Percentiles rank a stretch among this genome's conserved stretches.
Evolutionary conservation across 768 basidiomycete genomes (phyloP).

Genomic region (Mycena floridula): DNA sequence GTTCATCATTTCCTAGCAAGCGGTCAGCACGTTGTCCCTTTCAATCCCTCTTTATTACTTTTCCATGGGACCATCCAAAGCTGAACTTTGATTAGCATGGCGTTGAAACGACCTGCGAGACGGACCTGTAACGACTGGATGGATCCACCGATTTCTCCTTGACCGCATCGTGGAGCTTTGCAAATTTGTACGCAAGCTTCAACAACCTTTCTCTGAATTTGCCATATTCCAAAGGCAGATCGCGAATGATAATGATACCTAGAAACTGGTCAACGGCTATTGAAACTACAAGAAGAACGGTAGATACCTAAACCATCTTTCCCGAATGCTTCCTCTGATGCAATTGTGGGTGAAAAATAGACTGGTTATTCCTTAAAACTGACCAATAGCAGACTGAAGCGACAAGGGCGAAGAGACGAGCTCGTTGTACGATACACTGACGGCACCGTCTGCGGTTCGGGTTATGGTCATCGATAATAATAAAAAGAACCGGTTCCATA

Average conservation of each 20-base stretch:
- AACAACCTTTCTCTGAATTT: conserved; percentile 66
- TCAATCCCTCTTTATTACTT: conserved; percentile 35
- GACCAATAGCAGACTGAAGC: conserved; percentile 59
- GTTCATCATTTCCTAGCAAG: conserved; percentile 85
- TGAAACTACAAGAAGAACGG: no score
- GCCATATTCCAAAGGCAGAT: conserved; percentile 66
- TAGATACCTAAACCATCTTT: no score
- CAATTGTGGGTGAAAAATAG: conserved; percentile 1
- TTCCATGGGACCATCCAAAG: conserved; percentile 98
- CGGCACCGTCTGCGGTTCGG: conserved; percentile 41
- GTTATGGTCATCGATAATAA: no score
- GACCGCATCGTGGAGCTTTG: conserved; percentile 54
- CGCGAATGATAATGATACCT: conserved; percentile 77
- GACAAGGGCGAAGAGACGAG: conserved; percentile 48
- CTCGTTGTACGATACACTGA: conserved; percentile 57
- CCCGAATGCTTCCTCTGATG: conserved; percentile 74
- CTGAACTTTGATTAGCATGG: conserved; percentile 23
- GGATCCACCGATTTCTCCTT: conserved; percentile 76
- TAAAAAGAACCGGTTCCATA: no score
- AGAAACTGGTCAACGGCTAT: conserved; percentile 67
- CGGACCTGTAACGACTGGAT: conserved; percentile 68
- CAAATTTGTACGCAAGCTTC: conserved; percentile 70
- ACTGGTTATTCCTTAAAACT: conserved; percentile 8
- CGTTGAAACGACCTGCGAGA: background rate
- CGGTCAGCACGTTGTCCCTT: background rate